Evolutionary conservation across 768 basidiomycete species (phyloP).

Genomic region (Pisolithus sp.): DNA sequence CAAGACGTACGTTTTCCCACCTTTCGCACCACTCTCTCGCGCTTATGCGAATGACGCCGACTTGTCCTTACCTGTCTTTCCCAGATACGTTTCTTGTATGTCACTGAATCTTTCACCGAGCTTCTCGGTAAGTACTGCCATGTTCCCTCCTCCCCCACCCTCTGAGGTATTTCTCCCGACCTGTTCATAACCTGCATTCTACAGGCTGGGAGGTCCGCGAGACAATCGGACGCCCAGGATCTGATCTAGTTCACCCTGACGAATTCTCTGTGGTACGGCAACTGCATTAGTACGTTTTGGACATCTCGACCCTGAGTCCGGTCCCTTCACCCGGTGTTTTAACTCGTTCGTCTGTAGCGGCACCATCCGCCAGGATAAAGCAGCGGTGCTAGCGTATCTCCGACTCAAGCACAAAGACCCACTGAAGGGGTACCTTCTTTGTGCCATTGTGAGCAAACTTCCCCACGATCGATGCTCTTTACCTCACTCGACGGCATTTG

Average conservation of each 20-base stretch:
- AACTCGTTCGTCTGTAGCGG: slow-evolving; percentile 37
- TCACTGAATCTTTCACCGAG: slow-evolving; percentile 60
- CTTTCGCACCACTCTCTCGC: background rate
- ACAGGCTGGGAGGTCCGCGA: slow-evolving; percentile 71
- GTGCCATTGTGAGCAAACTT: slow-evolving; percentile 54
- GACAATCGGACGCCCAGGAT: slow-evolving; percentile 58
- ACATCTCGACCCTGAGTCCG: background rate
- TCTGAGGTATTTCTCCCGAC: background rate
- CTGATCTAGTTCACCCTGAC: slow-evolving; percentile 78
- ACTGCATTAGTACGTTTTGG: slow-evolving; percentile 58
- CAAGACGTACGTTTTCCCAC: slow-evolving; percentile 44
- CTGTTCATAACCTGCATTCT: background rate
- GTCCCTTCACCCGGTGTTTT: background rate
- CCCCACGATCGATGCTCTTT: background rate
- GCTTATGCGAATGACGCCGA: background rate
- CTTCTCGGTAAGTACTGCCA: slow-evolving; percentile 44
- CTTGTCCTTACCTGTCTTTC: slow-evolving; percentile 3
- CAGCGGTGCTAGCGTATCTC: slow-evolving; percentile 71
- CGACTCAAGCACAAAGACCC: slow-evolving; percentile 78
- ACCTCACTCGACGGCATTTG: slow-evolving; percentile 3
- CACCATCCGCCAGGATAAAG: slow-evolving; percentile 73
- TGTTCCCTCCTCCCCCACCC: background rate
- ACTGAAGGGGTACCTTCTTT: slow-evolving; percentile 67
- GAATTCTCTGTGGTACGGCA: slow-evolving; percentile 61
- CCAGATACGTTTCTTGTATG: slow-evolving; percentile 62